These are phyloP conservation scores for Hymenoscyphus infarciens DNA, from an alignment of 2,329 filamentous ascomycete species.

Conservation along the genomic window DNA sequence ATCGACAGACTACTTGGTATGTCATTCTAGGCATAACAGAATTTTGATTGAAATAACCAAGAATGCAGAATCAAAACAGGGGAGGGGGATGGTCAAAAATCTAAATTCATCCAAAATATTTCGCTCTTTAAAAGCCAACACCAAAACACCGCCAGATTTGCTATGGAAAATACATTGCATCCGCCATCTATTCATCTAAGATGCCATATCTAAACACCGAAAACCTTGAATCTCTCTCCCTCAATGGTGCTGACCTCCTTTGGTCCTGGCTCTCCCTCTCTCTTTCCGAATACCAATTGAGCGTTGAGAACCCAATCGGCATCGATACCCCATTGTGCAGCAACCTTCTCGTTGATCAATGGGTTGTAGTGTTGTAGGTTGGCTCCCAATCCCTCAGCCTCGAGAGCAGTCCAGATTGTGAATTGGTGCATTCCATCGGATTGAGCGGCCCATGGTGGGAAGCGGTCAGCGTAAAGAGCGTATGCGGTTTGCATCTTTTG, in stretches of 20 bases:
- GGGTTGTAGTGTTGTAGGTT: constrained; percentile 96
- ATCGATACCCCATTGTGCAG: constrained; percentile 65
- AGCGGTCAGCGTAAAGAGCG: constrained; percentile 72
- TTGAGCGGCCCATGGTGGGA: constrained; percentile 73
- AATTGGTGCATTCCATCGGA: constrained; percentile 80
- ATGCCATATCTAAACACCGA: constrained; percentile 39
- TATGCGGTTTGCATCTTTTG: constrained; percentile 64
- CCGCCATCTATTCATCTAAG: too few relatives aligned
- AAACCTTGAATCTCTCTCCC: constrained; percentile 65
- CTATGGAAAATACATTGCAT: too few relatives aligned
- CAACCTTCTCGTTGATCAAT: constrained; percentile 70
- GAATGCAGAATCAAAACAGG: too few relatives aligned
- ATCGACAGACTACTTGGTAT: too few relatives aligned
- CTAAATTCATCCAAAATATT: too few relatives aligned
- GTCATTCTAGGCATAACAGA: too few relatives aligned
- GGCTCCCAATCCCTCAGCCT: constrained; percentile 78
- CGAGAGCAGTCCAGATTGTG: constrained; percentile 75
- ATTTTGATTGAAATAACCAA: too few relatives aligned
- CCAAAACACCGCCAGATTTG: too few relatives aligned
- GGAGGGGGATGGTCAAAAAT: too few relatives aligned
- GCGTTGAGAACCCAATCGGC: constrained; percentile 71
- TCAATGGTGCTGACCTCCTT: constrained; percentile 65
- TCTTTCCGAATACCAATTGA: constrained; percentile 79
- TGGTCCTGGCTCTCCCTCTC: constrained; percentile 51
- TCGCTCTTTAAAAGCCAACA: too few relatives aligned